These are phyloP conservation scores for Globisporangium yorkense DNA, from an alignment of 352 stramenopile species.

Conservation along the genomic window DNA sequence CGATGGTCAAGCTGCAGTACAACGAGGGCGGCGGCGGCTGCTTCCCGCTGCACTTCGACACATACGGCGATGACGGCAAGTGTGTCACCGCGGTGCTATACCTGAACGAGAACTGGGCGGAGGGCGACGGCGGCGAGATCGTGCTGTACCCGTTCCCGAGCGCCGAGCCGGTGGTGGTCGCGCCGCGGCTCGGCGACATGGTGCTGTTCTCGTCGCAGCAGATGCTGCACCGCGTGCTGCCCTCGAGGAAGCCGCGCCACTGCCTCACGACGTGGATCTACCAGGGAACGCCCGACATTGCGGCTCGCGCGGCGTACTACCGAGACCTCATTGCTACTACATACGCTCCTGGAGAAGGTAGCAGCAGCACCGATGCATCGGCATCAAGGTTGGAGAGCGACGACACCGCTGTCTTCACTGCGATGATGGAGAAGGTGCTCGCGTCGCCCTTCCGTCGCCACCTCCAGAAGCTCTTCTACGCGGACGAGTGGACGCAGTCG, in stretches of 20 bases:
- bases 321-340: not conserved
- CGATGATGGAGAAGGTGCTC: slow-evolving; percentile 49
- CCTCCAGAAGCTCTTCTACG: slow-evolving; percentile 48
- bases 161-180: slow-evolving; percentile 32
- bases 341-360: not conserved
- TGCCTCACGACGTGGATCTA: slow-evolving; percentile 78
- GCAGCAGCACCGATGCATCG: not conserved
- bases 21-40: slow-evolving; percentile 72
- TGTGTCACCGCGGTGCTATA: slow-evolving; percentile 81
- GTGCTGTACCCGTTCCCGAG: slow-evolving; percentile 75
- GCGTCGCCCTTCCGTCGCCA: slow-evolving; percentile 57
- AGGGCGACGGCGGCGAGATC: slow-evolving; percentile 72
- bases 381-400: not conserved
- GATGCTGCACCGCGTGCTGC: slow-evolving; percentile 76
- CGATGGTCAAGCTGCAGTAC: slow-evolving; percentile 80
- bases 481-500: slow-evolving; percentile 50
- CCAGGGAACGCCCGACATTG: slow-evolving; percentile 17
- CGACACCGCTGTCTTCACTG: slow-evolving; percentile 9
- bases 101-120: slow-evolving; percentile 72
- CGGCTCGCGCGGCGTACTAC: slow-evolving; percentile 24
- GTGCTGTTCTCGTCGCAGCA: slow-evolving; percentile 77
- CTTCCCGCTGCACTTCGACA: slow-evolving; percentile 86
- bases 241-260: slow-evolving; percentile 33
- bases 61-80: slow-evolving; percentile 78
- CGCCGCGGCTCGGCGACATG: slow-evolving; percentile 54